Evolutionary conservation across 2,329 filamentous ascomycete genomes (phyloP), one percentile per base, ranked within the genome.

Genomic region (Bipolaris victoriae): DNA sequence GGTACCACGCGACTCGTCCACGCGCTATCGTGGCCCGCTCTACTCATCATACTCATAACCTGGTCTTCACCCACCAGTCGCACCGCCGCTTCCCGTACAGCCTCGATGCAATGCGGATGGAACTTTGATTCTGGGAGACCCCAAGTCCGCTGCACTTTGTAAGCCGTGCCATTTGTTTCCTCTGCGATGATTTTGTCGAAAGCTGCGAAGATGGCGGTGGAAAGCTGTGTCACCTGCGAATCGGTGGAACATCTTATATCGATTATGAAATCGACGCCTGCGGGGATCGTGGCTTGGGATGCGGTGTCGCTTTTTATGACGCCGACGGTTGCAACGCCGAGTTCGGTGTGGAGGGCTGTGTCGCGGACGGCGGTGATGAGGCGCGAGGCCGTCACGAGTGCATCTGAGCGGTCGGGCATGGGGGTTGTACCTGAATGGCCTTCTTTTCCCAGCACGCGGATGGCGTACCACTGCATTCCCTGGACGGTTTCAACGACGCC

Each of bases 401-500:
- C 70, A 52, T 72, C 66, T 2, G 84, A 83, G 10, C 89, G 83
- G 57, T 84, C 82, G 24, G 78, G 71, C 60, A 90, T 86, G 10
- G 86, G 86, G 0, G 90, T 92, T 0, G 90, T 91, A 0, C 90
- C 90, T 2, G 76, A 74, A 50, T 80, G 76, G 1, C 69, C 72
- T 58, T 74, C 69, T 5, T 65, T 60, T 1, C 76, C 75, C 10
- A 50, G 54, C 2, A 77, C 70, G n/a, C 68, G 55, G 3, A 77
- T 57, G 16, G 65, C 63, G 36, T 70, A 88, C 90, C 90, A 92
- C 52, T 85, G 84, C 74, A 90, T 91, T 3, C 86, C 87, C 70
- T 92, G 89, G 1, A 90, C 89, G 1, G 88, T 88, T 31, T 84
- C 83, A 6, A 92, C 90, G 2, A 90, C 81, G 7, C 88, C 87